Evolutionary conservation across 208 protist species (phyloP).

Genomic region (Leishmania guyanensis): DNA sequence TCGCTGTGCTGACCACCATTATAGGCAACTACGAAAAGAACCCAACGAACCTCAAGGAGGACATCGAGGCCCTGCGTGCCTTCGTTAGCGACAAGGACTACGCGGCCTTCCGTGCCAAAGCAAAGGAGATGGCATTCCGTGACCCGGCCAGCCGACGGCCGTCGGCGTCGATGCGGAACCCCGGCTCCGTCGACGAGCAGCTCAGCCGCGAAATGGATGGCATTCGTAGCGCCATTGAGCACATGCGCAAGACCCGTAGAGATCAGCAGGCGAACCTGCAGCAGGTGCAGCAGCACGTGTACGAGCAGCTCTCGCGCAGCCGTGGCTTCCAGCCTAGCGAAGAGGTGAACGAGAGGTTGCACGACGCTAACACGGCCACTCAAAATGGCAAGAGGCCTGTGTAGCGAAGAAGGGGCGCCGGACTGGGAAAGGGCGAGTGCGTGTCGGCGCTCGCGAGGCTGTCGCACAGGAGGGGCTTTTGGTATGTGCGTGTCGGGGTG

Average conservation of each 20-base stretch:
- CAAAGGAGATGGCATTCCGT: constrained; percentile 24
- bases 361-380: not conserved
- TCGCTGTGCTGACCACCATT: constrained; percentile 6
- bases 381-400: not conserved
- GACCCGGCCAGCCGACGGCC: constrained; percentile 4
- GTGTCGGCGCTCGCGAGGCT: not conserved
- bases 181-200: not conserved
- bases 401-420: not conserved
- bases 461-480: not conserved
- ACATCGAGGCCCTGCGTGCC: constrained; percentile 29
- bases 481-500: not conserved
- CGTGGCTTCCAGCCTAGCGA: constrained; percentile 23
- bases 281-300: constrained; percentile 31
- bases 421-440: not conserved
- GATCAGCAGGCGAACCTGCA: constrained; percentile 28
- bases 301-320: constrained; percentile 32
- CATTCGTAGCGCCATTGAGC: constrained; percentile 17
- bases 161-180: not conserved
- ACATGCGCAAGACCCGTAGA: constrained; percentile 24
- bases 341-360: not conserved
- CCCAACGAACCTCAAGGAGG: constrained; percentile 13
- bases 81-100: constrained; percentile 31
- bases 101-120: constrained; percentile 20
- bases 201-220: constrained; percentile 23
- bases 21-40: constrained; percentile 13